These are phyloP conservation scores for Marasmius tenuissimus DNA, from an alignment of 1,284 basidiomycete genomes.

Conservation along the genomic window DNA sequence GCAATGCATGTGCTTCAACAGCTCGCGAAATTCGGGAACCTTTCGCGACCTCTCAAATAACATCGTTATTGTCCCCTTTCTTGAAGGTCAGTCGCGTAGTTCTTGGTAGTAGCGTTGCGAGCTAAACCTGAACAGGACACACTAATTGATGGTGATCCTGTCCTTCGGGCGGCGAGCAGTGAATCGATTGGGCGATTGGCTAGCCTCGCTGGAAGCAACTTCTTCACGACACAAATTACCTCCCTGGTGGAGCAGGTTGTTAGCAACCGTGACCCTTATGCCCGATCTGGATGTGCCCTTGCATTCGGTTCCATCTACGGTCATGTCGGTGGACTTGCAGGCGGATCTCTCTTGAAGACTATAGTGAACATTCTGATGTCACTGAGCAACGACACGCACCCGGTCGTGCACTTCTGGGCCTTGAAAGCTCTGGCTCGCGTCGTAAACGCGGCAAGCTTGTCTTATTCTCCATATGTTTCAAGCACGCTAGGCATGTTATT, in stretches of 20 bases:
- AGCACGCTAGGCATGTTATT: slow-evolving; percentile 90
- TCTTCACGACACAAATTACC: slow-evolving; percentile 88
- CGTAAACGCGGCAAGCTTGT: slow-evolving; percentile 89
- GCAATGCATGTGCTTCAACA: slow-evolving; percentile 53
- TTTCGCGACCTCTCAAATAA: slow-evolving; percentile 71
- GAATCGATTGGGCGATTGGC: slow-evolving; percentile 90
- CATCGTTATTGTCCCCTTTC: slow-evolving; percentile 69
- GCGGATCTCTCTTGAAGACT: slow-evolving; percentile 93
- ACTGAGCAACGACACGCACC: slow-evolving; percentile 94
- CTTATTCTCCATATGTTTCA: slow-evolving; percentile 88
- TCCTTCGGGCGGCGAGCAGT: slow-evolving; percentile 80
- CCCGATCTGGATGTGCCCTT: slow-evolving; percentile 90
- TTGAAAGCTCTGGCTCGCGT: slow-evolving; percentile 85
- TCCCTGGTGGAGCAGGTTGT: slow-evolving; percentile 95
- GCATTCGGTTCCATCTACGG: slow-evolving; percentile 95
- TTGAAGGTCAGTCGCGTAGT: slow-evolving; percentile 59
- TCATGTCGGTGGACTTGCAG: slow-evolving; percentile 91
- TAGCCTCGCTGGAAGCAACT: slow-evolving; percentile 81
- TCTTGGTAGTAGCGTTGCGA: slow-evolving; percentile 12
- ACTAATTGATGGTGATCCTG: slow-evolving; percentile 78
- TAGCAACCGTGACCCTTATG: slow-evolving; percentile 91
- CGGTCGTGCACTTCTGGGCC: slow-evolving; percentile 94
- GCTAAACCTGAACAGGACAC: slow-evolving; percentile 55
- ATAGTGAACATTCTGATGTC: slow-evolving; percentile 97
- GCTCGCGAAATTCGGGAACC: slow-evolving; percentile 65